Evolutionary conservation across 768 basidiomycete species (phyloP).

Genomic region (Leucocoprinus leucothites): DNA sequence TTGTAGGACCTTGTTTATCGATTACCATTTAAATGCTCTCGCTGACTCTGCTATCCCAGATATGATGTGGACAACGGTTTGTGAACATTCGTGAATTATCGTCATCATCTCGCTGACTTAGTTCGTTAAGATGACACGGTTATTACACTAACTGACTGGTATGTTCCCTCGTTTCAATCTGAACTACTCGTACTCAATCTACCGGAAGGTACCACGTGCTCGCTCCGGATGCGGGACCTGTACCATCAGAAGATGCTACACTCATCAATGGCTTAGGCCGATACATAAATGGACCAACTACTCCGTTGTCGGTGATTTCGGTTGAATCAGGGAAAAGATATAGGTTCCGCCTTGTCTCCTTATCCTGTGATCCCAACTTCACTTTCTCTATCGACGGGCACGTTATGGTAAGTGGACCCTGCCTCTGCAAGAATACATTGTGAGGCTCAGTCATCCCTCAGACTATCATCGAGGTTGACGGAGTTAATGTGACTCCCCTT

Average conservation of each 20-base stretch:
- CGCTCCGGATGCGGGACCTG: constrained; percentile 22
- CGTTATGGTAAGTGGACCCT: constrained; percentile 24
- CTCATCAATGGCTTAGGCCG: constrained; percentile 52
- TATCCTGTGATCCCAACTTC: constrained; percentile 44
- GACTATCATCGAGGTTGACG: constrained; percentile 40
- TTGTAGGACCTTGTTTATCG: background rate
- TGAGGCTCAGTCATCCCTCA: background rate
- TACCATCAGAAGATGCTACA: constrained; percentile 30
- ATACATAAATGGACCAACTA: constrained; percentile 29
- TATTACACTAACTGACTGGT: constrained; percentile 50
- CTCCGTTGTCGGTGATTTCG: constrained; percentile 34
- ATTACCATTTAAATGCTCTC: no score
- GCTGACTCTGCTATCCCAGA: background rate
- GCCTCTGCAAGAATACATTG: no score
- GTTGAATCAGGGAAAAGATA: constrained; percentile 36
- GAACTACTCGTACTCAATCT: no score
- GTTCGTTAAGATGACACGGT: constrained; percentile 34
- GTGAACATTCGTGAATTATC: background rate
- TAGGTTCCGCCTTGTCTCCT: constrained; percentile 46
- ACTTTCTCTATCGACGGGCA: constrained; percentile 45
- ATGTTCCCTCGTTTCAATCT: no score
- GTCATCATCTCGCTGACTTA: background rate
- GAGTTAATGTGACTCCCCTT: constrained; percentile 32
- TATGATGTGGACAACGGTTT: constrained; percentile 44
- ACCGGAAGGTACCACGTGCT: constrained; percentile 26